Evolutionary conservation across 2,329 filamentous ascomycete species (phyloP), one percentile per base, ranked within the genome.

Genomic region (Cladophialophora exuberans): DNA sequence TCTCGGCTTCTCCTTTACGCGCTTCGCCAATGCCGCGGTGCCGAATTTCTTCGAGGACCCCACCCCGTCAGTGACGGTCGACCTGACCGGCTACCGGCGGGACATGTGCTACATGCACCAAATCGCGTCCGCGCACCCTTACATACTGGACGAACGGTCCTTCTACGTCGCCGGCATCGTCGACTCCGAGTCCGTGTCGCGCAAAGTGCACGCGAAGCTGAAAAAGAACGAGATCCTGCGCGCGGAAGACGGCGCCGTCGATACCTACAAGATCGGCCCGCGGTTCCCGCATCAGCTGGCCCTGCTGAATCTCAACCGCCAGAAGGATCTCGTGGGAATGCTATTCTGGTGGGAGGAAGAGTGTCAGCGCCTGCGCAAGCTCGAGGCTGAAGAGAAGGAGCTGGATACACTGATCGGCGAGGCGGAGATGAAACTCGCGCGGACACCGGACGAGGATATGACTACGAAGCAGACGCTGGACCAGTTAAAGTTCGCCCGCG

Each of bases 311-410:
- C 38, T 55, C 33, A 31, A 38, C 22, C 17, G 57, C 20, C 60
- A 62, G 45, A 50, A 48, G 11, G 57, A 58, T 9, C 48, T 62
- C 5, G 45, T 62, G 13, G 53, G 53, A 13, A 48, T 60, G 45
- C 38, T 62, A 13, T 62, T 62, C 49, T 62, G 60, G 60, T 62
- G 60, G 60, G 60, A 62, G 35, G 60, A 62, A 36, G 60, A 62
- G 45, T 60, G 57, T 39, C 57, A 60, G 33, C 50, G 60, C 5
- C 43, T 62, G 15, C 41, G 54, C 31, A 62, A 62, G 36, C 39
- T 62, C 33, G 45, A 49, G 18, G 57, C 33, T n/a, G 60, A 62
- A 38, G 57, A 60, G 42, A 49, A 49, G 17, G 56, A 61, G 13
- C 38, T 60, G 9, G 51, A 49, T 9, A 33, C n/a, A 9, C 13